Evolutionary conservation across 306 rosid species (phyloP).

Genomic region (Gastrolobium villosum): DNA sequence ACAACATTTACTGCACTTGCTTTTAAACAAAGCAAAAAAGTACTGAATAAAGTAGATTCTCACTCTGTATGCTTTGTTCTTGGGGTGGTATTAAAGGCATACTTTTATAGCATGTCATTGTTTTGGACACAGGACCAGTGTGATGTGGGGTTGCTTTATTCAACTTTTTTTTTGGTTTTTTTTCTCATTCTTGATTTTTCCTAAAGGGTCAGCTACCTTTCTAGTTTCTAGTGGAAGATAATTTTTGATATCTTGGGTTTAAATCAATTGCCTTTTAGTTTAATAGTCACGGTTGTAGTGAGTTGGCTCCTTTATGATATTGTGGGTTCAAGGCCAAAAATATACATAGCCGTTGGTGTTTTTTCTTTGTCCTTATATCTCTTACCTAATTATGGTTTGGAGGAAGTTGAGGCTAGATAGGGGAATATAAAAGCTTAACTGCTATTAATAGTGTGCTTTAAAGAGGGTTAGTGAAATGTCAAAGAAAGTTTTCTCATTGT

Average conservation of each 20-base stretch:
- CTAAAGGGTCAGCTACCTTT: constrained; percentile 42
- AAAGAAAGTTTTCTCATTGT: constrained; percentile 11
- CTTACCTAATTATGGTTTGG: constrained; percentile 47
- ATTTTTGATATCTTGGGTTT: constrained; percentile 49
- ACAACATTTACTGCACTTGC: constrained; percentile 46
- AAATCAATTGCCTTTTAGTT: constrained; percentile 55
- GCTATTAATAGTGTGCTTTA: constrained; percentile 10
- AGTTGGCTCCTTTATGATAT: constrained; percentile 53
- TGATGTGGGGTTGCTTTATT: constrained; percentile 51
- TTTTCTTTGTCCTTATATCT: constrained; percentile 45
- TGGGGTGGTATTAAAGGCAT: constrained; percentile 49
- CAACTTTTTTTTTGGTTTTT: neutral
- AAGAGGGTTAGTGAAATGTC: constrained; percentile 13
- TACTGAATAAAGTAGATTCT: constrained; percentile 50
- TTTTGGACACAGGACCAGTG: constrained; percentile 51
- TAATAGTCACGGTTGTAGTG: constrained; percentile 51
- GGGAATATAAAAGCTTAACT: constrained; percentile 44
- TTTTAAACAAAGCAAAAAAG: constrained; percentile 50
- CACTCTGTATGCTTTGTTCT: constrained; percentile 51
- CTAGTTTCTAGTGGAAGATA: constrained; percentile 49
- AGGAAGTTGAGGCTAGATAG: constrained; percentile 20
- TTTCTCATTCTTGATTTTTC: constrained; percentile 29
- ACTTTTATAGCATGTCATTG: constrained; percentile 58
- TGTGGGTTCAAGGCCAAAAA: constrained; percentile 46
- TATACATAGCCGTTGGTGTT: constrained; percentile 32